Evolutionary conservation across 2,329 filamentous ascomycete genomes (phyloP), one percentile per base, ranked within the genome.

Genomic region (Chrysoporthe cubensis): DNA sequence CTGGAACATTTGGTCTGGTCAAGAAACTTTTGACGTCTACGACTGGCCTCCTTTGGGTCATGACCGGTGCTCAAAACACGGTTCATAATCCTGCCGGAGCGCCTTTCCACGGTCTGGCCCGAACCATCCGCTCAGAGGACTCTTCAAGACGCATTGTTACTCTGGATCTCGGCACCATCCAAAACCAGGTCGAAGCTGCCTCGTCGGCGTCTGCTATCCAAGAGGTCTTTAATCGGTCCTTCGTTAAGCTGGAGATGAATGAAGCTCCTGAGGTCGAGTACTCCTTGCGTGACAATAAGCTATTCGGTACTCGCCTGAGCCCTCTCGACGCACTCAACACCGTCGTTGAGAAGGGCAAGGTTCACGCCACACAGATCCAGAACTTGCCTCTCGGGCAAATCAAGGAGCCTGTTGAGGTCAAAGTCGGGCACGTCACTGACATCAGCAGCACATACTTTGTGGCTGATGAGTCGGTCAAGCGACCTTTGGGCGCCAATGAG

Each of bases 71-170:
- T 1, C 79, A 82, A 42, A 78, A 70, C 73, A 75, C 76, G 69
- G 56, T 74, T 73, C 16, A 61, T 43, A 50, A 77, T 18, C 82
- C 83, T 0, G 72, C 73, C 34, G 74, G 76, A 14, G 76, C 83
- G 1, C 76, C 80, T 0, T 77, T 85, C 26, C 73, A 82, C n/a
- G 83, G 80, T 1, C 73, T 87, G 18, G 78, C 82, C 1, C 78
- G 85, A 26, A 82, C 83, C 0, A 74, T 87, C 9, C 79, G 82
- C 59, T 86, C 84, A 0, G 85, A 87, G 59, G 80, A 85, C 68
- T 75, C 79, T 0, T 76, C 79, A 21, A 84, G 79, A 71, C 74
- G 70, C 0, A 76, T 85, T 18, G 74, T 80, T 13, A 81, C 80
- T 0, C 74, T 86, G n/a, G 83, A 85, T 62, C 48, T 85, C 9